A percentile compares a stretch with the other conserved stretches of the same genome.
phyloP scores from a whole-genome alignment of 345 rosid genomes.

The Punica granatum region DNA sequence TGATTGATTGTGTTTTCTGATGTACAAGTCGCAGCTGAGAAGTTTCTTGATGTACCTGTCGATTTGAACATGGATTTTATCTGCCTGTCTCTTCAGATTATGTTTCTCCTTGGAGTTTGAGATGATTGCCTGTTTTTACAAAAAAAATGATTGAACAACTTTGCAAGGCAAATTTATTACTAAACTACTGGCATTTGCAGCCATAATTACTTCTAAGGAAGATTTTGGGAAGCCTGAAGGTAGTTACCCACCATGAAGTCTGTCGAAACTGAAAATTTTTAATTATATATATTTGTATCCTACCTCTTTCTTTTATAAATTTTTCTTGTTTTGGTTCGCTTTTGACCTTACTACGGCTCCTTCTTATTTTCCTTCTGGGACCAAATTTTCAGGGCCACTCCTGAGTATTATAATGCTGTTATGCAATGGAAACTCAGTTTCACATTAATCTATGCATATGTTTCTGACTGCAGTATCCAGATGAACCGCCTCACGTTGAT shows the following conservation, averaged over 20 bases:
- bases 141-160: too few relatives aligned
- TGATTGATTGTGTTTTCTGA: not conserved
- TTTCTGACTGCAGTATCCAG: slow-evolving; percentile 53
- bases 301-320: not conserved
- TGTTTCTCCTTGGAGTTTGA: too few relatives aligned
- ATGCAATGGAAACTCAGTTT: not conserved
- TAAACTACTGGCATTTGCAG: too few relatives aligned
- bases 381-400: not conserved
- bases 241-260: too few relatives aligned
- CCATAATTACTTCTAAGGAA: too few relatives aligned
- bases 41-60: not conserved
- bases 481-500: slow-evolving; percentile 55
- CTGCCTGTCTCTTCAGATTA: not conserved
- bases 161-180: too few relatives aligned
- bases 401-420: not conserved
- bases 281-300: not conserved
- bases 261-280: too few relatives aligned
- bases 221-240: too few relatives aligned
- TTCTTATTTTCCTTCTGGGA: not conserved
- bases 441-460: not conserved
- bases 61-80: not conserved
- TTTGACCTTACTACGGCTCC: not conserved
- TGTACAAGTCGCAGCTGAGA: not conserved
- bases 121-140: too few relatives aligned
- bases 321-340: not conserved